Evolutionary conservation across 257 asterid genomes (phyloP), one percentile per base, ranked within the genome.

Genomic region (Lycium barbarum): DNA sequence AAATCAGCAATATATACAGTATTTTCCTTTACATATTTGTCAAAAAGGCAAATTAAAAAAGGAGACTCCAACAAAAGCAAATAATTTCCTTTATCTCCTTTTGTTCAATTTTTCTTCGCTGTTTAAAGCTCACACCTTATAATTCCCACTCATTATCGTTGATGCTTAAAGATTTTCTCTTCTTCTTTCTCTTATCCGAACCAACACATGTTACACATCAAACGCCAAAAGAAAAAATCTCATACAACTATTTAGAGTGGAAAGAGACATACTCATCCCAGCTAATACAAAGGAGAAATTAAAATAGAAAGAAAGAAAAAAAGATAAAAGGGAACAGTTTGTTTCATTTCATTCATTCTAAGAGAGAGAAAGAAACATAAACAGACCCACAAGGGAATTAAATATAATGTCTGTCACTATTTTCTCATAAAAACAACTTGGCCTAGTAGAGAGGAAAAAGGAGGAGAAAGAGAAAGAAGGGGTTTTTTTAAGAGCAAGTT

Each of bases 141-240:
- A 93, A 94, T 92, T 91, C 92, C 98, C 97, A 92, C 97, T 95
- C 97, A 94, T 95, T 93, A 92, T 94, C 98, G 90, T 93, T 93
- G 95, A 92, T 93, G 94, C 98, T 91, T 94, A 91, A 94, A 94
- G 98, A 94, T 86, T 90, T 84, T 93, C 86, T 87, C 90, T 84
- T 88, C 83, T 89, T 81, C 86, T 82, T 87, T 85, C 82, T 70
- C 87, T 71, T 17, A 61, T 38, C 86, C 81, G 22, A 84, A 71
- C 76, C 54, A 61, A 63, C 81, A 79, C 81, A 51, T 84, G 74
- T 40, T 80, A 36, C 82, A 54, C 86, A 62, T 84, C 81, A 18
- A 66, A 59, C 49, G 80, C 63, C 80, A 72, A 83, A 82, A 51
- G 83, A 36, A 22, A 82, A 81, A 82, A 81, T 67, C 72, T 51